Percentiles rank a stretch among this genome's conserved stretches.
Evolutionary conservation across 257 asterid species (phyloP).

Genomic region (Cordia subcordata): DNA sequence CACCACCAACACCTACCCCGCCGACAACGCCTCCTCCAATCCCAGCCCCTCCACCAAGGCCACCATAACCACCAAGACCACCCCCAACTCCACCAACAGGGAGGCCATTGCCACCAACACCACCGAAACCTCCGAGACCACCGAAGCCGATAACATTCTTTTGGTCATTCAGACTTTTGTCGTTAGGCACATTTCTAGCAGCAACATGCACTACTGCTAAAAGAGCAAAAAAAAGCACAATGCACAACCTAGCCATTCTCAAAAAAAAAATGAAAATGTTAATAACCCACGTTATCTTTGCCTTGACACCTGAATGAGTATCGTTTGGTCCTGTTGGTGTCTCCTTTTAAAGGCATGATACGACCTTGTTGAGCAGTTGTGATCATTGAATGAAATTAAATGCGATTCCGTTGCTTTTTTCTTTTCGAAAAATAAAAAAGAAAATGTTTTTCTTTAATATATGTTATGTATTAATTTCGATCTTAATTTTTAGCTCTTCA

Average conservation of each 20-base stretch:
- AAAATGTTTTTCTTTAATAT: too few relatives aligned
- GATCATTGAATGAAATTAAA: too few relatives aligned
- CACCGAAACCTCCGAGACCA: constrained; percentile 26
- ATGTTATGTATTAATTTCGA: too few relatives aligned
- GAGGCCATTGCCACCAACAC: constrained; percentile 18
- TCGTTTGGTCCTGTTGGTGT: too few relatives aligned
- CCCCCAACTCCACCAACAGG: constrained; percentile 28
- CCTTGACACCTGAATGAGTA: background rate
- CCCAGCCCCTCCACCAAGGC: constrained; percentile 10
- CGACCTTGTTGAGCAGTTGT: too few relatives aligned
- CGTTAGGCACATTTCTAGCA: constrained; percentile 33
- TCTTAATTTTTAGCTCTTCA: too few relatives aligned
- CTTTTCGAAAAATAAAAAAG: too few relatives aligned
- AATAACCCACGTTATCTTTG: too few relatives aligned
- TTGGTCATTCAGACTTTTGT: constrained; percentile 27
- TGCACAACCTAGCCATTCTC: constrained; percentile 24
- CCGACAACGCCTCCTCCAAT: constrained; percentile 18
- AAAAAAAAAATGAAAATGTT: too few relatives aligned
- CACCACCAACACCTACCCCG: constrained; percentile 15
- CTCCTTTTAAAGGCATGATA: too few relatives aligned
- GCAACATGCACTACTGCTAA: constrained; percentile 15
- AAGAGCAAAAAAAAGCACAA: constrained; percentile 19
- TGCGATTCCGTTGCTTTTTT: too few relatives aligned
- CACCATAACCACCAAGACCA: constrained; percentile 14
- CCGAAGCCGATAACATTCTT: constrained; percentile 28